Evolutionary conservation across 2,329 filamentous ascomycete species (phyloP).

Genomic region (Thelonectria blattea): DNA sequence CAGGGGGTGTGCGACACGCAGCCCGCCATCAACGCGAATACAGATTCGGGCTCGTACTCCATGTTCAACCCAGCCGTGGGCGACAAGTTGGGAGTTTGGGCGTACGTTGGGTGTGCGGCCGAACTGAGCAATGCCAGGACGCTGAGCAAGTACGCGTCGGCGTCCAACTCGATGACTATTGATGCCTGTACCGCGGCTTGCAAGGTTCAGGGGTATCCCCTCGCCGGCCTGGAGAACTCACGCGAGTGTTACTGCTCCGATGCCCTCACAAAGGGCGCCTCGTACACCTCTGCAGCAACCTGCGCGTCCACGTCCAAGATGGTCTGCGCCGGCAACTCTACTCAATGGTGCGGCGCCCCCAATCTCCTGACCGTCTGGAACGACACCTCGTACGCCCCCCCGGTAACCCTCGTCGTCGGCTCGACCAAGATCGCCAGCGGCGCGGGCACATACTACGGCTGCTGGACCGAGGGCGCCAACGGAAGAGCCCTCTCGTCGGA

Average conservation of each 20-base stretch:
- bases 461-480: constrained; percentile 23
- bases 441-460: constrained; percentile 28
- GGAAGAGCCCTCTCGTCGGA: constrained; percentile 28
- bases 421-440: constrained; percentile 29
- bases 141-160: constrained; percentile 27
- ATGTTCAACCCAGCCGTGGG: constrained; percentile 29
- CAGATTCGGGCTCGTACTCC: constrained; percentile 8
- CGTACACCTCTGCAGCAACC: constrained; percentile 24
- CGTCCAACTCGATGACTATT: constrained; percentile 27
- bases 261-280: constrained; percentile 22
- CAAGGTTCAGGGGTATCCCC: constrained; percentile 29
- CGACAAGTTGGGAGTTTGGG: constrained; percentile 29
- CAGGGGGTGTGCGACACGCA: constrained; percentile 17
- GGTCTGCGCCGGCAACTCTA: constrained; percentile 29
- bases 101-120: constrained; percentile 27
- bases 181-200: constrained; percentile 30
- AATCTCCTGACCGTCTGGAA: constrained; percentile 31
- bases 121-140: constrained; percentile 22
- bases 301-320: constrained; percentile 29
- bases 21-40: constrained; percentile 23
- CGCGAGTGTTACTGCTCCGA: constrained; percentile 32
- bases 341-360: constrained; percentile 33
- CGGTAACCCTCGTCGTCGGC: constrained; percentile 22
- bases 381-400: constrained; percentile 30
- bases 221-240: constrained; percentile 31